Percentiles rank a stretch among this genome's conserved stretches.
phyloP scores from a whole-genome alignment of 1,284 basidiomycete species.

The Apiotrichum sp. region DNA sequence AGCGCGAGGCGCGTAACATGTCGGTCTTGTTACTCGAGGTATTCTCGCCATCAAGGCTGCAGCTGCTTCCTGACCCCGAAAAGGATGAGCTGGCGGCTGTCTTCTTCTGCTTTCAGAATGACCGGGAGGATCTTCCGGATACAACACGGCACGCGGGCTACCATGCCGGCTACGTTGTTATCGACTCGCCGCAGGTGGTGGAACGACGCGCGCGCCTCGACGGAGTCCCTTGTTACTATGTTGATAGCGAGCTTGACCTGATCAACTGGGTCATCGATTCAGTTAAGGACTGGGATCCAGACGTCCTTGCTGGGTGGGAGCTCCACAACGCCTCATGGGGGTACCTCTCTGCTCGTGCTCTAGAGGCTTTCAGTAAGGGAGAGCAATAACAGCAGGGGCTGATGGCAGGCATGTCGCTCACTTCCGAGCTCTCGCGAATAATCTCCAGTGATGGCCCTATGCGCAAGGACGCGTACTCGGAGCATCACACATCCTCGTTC shows the following conservation, averaged over 20 bases:
- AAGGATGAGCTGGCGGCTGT: conserved; percentile 65
- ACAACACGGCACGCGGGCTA: conserved; percentile 45
- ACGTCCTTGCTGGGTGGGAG: conserved; percentile 89
- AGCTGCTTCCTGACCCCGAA: conserved; percentile 63
- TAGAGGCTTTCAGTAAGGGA: conserved; percentile 55
- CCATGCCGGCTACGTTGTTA: conserved; percentile 59
- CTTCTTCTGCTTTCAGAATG: conserved; percentile 63
- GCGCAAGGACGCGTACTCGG: conserved; percentile 64
- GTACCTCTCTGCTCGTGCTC: conserved; percentile 68
- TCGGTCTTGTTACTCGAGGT: conserved; percentile 74
- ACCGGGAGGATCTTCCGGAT: conserved; percentile 50
- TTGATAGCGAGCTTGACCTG: conserved; percentile 71
- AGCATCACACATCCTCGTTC: conserved; percentile 72
- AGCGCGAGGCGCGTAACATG: conserved; percentile 69
- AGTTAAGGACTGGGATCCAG: conserved; percentile 75
- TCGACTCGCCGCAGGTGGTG: conserved; percentile 41
- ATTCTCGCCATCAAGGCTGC: conserved; percentile 55
- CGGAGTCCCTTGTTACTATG: conserved; percentile 54
- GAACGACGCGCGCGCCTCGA: conserved; percentile 25
- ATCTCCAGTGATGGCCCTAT: conserved; percentile 46
- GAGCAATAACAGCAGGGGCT: background rate
- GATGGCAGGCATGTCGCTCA: conserved; percentile 49
- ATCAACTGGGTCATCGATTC: conserved; percentile 73
- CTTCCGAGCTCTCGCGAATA: conserved; percentile 65
- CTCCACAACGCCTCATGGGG: conserved; percentile 86